phyloP scores from a whole-genome alignment of 257 asterid genomes.

The Scutellaria galericulata region DNA sequence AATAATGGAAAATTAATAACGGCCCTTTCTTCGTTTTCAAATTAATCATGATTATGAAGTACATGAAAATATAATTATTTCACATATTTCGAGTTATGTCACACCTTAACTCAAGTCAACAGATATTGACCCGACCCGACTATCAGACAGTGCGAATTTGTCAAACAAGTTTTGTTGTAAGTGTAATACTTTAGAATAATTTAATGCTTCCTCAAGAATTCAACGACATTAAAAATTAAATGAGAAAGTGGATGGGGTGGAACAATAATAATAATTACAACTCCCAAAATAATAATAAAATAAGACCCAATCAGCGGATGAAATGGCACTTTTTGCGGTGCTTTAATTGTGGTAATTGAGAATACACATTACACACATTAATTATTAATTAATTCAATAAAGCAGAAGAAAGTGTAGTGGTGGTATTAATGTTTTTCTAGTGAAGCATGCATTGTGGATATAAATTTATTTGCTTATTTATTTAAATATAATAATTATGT shows the following conservation, averaged over 20 bases:
- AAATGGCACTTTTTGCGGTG: slow-evolving; percentile 49
- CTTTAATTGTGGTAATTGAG: slow-evolving; percentile 39
- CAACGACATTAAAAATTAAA: slow-evolving; percentile 31
- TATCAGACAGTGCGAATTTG: no score
- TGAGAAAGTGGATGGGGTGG: slow-evolving; percentile 33
- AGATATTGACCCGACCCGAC: no score
- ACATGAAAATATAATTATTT: no score
- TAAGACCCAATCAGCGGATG: slow-evolving; percentile 41
- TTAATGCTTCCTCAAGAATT: slow-evolving; percentile 31
- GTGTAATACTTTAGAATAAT: not conserved
- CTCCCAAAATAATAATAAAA: no score
- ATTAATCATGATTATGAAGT: no score
- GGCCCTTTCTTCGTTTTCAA: no score
- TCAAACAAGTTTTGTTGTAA: no score
- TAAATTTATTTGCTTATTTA: not conserved
- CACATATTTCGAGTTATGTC: no score
- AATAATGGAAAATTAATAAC: no score
- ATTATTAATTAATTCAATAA: slow-evolving; percentile 19
- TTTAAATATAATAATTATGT: not conserved
- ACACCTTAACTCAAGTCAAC: no score
- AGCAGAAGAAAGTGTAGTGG: slow-evolving; percentile 20
- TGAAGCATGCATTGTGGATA: slow-evolving; percentile 28
- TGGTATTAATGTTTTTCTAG: slow-evolving; percentile 34
- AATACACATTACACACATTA: not conserved
- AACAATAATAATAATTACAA: not conserved